Base-by-base conservation (phyloP, 371 early-diverging fungal genomes). In the Phascolomyces articulosus region DNA sequence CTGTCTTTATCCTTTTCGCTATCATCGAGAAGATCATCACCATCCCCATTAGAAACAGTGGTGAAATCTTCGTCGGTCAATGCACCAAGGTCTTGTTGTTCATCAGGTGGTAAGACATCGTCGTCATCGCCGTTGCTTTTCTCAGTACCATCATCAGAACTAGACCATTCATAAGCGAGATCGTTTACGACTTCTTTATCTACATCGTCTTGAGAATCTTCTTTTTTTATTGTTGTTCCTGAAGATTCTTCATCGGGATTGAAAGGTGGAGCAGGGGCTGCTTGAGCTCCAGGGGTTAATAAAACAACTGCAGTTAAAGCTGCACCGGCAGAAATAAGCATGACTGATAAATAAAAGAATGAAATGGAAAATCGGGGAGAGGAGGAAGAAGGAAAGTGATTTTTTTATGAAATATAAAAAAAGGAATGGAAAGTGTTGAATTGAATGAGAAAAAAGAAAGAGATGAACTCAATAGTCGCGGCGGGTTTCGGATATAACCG, bases 151-250 rank as follows among this genome's bases (percentile, higher is more conserved):
- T 41, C 41, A 15, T 48, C 60, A 13, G 60, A 47, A 8, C 47
- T 40, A 4, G 60, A 16, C 63, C 63, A 63, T 27, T 63, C 63
- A 21, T 63, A 56, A 26, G 57, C 57, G 21, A 63, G 47, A 26
- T 63, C 57, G 47, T 63, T 41, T 0, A 63, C 57, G 23, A 63
- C 34, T 1, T 63, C 63, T 34, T 56, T 48, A 11, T 56, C 57
- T 8, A 23, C 24, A 16, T 56, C 63, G n/a, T 44, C 44, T 44
- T 44, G 44, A 4, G n/a, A 4, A 44, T n/a, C 44, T 4, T 15
- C 44, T 4, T 15, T n/a, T 44, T 44, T n/a, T 16, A 16, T 44
- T 44, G 16, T 44, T 18, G n/a, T 44, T 44, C n/a, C 26, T 51
- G 51, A 51, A 4, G 26, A 51, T 23, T 51, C 51, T 10, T 51